Percentiles rank a stretch among this genome's conserved stretches.
phyloP scores from a whole-genome alignment of 2,329 filamentous ascomycete genomes.

The Microcera coccophila region DNA sequence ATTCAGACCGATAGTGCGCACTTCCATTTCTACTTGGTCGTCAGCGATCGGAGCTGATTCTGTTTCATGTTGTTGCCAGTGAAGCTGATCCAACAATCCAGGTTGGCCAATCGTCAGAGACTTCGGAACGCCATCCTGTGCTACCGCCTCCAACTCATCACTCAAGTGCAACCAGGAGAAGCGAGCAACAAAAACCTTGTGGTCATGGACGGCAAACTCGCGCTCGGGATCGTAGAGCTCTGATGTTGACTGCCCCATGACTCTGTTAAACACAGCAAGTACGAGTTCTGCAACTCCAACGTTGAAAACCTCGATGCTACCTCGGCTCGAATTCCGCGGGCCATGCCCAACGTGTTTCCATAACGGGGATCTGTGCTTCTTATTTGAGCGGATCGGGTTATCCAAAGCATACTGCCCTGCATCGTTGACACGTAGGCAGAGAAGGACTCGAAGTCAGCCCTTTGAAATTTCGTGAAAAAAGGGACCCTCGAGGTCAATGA shows the following conservation, averaged over 20 bases:
- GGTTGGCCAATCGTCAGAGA: slow-evolving; percentile 3
- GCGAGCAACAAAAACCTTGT: slow-evolving; percentile 24
- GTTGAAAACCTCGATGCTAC: slow-evolving; percentile 26
- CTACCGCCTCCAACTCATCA: no score
- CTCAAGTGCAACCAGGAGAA: slow-evolving; percentile 24
- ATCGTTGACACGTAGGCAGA: no score
- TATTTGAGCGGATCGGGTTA: no score
- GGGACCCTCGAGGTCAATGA: no score
- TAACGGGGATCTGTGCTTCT: slow-evolving; percentile 28
- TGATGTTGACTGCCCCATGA: slow-evolving; percentile 12
- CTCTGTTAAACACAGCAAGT: slow-evolving; percentile 19
- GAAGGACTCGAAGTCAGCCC: no score
- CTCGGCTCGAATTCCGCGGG: slow-evolving; percentile 31
- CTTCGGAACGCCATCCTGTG: slow-evolving; percentile 2
- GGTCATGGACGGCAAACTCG: slow-evolving; percentile 31
- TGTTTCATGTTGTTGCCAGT: slow-evolving; percentile 2
- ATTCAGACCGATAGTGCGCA: slow-evolving; percentile 8
- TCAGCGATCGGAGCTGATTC: not conserved
- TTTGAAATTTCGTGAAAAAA: no score
- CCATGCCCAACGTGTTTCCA: slow-evolving; percentile 26
- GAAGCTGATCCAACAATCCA: slow-evolving; percentile 4
- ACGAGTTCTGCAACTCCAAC: slow-evolving; percentile 25
- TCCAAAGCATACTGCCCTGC: no score
- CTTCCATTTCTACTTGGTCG: slow-evolving; percentile 9
- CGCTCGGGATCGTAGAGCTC: slow-evolving; percentile 25